Evolutionary conservation across 2,329 filamentous ascomycete genomes (phyloP), one percentile per base, ranked within the genome.

Genomic region (Paecilomyces variotii): DNA sequence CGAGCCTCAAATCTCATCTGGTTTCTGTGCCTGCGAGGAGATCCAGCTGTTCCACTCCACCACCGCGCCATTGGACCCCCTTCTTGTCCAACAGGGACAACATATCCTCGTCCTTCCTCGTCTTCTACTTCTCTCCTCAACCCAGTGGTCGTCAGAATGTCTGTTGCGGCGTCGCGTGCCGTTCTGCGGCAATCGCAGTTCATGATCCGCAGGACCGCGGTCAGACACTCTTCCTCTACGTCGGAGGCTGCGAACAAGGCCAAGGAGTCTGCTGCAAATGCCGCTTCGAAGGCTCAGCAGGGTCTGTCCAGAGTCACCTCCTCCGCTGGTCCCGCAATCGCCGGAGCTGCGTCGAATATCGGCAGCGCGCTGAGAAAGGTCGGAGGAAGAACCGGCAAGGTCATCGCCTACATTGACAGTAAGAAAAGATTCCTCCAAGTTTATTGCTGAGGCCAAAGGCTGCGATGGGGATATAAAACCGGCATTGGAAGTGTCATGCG

Each of bases 391-490:
- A 92, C 90, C 62, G 91, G 90, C 70, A 85, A 83, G 76, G 72
- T 92, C 66, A 84, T 96, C 74, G 82, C 81, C 67, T 89, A 92
- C 71, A 81, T 94, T 70, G 90, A 97, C 83, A 88, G 94, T 97
- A 84, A 79, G 91, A 61, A 51, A 59, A 54, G 55, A 24, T 53
- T 56, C 26, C 26, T 52, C 35, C 25, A 34, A 14, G 56, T 58
- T 53, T 53, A 19, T 39, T 39, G 35, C 52, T 56, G 54, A 51
- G 26, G 63, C 60, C 65, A 65, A 68, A 62, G 59, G 62, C 27
- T 52, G 10, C 25, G 50, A 52, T 52, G 10, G 26, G 50, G 24
- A 52, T 28, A 26, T 52, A 24, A 10, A 11, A 52, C 27, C 50
- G 39, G n/a, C 7, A n/a, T 45, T 45, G 39, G 39, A 24, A 9